phyloP scores from a whole-genome alignment of 2,329 filamentous ascomycete genomes.

The Microsporum audouinii region DNA sequence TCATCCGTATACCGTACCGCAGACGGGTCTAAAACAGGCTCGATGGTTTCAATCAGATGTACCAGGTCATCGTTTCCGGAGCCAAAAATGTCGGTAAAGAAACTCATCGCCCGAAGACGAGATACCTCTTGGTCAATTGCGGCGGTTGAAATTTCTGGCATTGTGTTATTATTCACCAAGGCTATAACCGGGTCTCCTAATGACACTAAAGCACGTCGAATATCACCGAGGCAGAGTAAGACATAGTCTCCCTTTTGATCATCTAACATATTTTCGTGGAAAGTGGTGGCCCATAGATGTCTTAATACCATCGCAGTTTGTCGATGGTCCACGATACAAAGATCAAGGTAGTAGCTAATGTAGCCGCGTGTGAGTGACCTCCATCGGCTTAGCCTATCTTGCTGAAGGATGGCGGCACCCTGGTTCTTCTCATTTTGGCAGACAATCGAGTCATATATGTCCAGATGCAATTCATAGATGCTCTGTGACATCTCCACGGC shows the following conservation, averaged over 20 bases:
- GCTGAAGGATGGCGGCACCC: constrained; percentile 42
- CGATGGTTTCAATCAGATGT: constrained; percentile 77
- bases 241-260: constrained; percentile 48
- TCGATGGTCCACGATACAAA: constrained; percentile 20
- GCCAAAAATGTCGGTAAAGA: constrained; percentile 82
- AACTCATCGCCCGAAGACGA: constrained; percentile 89
- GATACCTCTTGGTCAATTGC: constrained; percentile 84
- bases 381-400: constrained; percentile 52
- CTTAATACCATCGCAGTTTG: constrained; percentile 42
- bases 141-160: constrained; percentile 73
- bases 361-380: constrained; percentile 45
- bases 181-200: constrained; percentile 42
- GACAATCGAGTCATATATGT: constrained; percentile 53
- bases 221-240: constrained; percentile 50
- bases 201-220: constrained; percentile 44
- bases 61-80: constrained; percentile 70
- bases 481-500: constrained; percentile 46
- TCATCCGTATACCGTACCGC: constrained; percentile 22
- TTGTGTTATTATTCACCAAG: constrained; percentile 73
- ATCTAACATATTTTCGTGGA: constrained; percentile 47
- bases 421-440: constrained; percentile 46
- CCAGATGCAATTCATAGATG: constrained; percentile 56
- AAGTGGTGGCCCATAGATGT: constrained; percentile 56
- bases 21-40: constrained; percentile 72
- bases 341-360: constrained; percentile 34